Percentiles rank a stretch among this genome's conserved stretches.
Conservation (phyloP, 2,329 filamentous ascomycete species). For the Mycosphaerella sp. region DNA sequence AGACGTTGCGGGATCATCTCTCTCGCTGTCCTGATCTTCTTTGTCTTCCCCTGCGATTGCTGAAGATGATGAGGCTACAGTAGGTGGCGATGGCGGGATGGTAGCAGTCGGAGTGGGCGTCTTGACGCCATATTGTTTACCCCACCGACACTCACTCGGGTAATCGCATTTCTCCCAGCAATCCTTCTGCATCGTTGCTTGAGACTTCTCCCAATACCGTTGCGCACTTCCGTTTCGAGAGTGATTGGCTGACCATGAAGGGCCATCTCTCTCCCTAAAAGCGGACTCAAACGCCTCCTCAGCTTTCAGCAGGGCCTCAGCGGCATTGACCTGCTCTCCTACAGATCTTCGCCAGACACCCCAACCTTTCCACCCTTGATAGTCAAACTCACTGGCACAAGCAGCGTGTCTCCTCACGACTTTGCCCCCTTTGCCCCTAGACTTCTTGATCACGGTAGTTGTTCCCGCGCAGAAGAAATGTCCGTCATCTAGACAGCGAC, state of each 20-base stretch:
- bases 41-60: background rate
- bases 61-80: background rate
- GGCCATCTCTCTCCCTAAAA: background rate
- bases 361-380: constrained; percentile 45
- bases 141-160: constrained; percentile 42
- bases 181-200: constrained; percentile 25
- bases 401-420: constrained; percentile 34
- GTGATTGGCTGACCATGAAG: background rate
- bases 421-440: constrained; percentile 28
- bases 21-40: background rate
- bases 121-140: constrained; percentile 29
- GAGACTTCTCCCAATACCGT: constrained; percentile 5
- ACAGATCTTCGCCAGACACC: constrained; percentile 39
- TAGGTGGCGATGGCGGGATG: background rate
- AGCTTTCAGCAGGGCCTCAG: constrained; percentile 20
- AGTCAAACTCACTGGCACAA: constrained; percentile 49
- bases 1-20: constrained; percentile 16
- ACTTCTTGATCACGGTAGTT: constrained; percentile 36
- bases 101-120: constrained; percentile 14
- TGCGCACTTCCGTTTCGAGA: background rate
- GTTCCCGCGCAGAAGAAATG: constrained; percentile 49
- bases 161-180: constrained; percentile 44
- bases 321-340: constrained; percentile 20
- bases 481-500: constrained; percentile 49
- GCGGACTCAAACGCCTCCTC: constrained; percentile 11